phyloP scores from a whole-genome alignment of 192 early-diverging fungal species.

The Spizellomyces punctatus region DNA sequence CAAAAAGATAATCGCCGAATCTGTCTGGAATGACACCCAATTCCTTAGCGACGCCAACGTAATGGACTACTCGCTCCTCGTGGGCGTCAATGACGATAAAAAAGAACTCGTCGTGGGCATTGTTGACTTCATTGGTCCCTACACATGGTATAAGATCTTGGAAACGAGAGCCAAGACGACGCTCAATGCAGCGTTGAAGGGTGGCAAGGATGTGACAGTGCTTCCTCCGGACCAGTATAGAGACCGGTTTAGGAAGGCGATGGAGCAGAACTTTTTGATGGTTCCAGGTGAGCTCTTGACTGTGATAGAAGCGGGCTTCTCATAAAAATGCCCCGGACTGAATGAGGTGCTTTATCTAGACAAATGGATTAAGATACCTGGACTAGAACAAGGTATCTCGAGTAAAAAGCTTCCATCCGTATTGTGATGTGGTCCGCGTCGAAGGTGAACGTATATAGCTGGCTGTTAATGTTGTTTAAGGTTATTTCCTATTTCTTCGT shows the following conservation, averaged over 20 bases:
- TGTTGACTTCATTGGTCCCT: conserved; percentile 52
- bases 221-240: conserved; percentile 45
- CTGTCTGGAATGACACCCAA: conserved; percentile 37
- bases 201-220: conserved; percentile 43
- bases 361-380: conserved; percentile 33
- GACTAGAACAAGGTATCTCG: neutral
- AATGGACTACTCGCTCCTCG: conserved; percentile 56
- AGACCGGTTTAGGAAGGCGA: conserved; percentile 47
- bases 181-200: conserved; percentile 37
- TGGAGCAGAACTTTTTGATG: conserved; percentile 49
- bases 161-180: conserved; percentile 67
- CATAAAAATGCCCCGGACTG: neutral
- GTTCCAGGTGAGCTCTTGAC: conserved; percentile 16
- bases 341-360: neutral
- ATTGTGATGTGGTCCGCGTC: neutral
- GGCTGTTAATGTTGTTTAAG: neutral
- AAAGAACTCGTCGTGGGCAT: conserved; percentile 52
- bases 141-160: conserved; percentile 50
- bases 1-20: conserved; percentile 41
- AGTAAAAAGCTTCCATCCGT: neutral
- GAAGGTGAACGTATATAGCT: neutral
- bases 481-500: too few relatives aligned
- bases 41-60: conserved; percentile 44
- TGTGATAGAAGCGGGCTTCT: neutral
- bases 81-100: conserved; percentile 43